A percentile compares a stretch with the other conserved stretches of the same genome.
Conservation (phyloP, 345 rosid genomes). For the Camelina sativa region DNA sequence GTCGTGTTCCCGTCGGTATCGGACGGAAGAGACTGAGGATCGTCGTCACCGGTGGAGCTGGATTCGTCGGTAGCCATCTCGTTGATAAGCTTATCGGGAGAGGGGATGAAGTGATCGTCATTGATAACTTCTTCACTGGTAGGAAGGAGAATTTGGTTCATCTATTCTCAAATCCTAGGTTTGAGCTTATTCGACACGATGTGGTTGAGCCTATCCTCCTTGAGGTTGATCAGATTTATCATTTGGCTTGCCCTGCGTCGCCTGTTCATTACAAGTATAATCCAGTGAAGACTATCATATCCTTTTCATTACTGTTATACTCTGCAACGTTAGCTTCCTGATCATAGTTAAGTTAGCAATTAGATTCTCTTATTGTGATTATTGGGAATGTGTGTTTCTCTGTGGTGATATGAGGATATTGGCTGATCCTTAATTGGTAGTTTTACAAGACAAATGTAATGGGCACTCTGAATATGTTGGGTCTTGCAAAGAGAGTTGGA, state of each 20-base stretch:
- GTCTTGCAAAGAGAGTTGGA: conserved; percentile 97
- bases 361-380: conserved; percentile 30
- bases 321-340: background rate
- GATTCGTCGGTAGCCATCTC: conserved; percentile 96
- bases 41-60: conserved; percentile 97
- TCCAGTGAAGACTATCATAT: conserved; percentile 98
- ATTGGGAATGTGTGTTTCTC: background rate
- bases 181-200: conserved; percentile 94
- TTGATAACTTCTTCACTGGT: conserved; percentile 96
- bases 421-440: conserved; percentile 58
- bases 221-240: conserved; percentile 99
- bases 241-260: conserved; percentile 98
- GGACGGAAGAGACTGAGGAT: conserved; percentile 71
- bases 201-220: conserved; percentile 94
- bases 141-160: conserved; percentile 93
- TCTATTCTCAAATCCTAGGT: conserved; percentile 78
- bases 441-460: conserved; percentile 96
- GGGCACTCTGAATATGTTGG: conserved; percentile 99
- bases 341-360: background rate
- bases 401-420: conserved; percentile 7
- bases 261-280: conserved; percentile 97
- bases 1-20: conserved; percentile 80
- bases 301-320: conserved; percentile 48
- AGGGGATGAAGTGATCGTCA: conserved; percentile 95
- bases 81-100: conserved; percentile 88